Base-by-base conservation (phyloP, 179 eudicot species). In the Beta lomatogona region DNA sequence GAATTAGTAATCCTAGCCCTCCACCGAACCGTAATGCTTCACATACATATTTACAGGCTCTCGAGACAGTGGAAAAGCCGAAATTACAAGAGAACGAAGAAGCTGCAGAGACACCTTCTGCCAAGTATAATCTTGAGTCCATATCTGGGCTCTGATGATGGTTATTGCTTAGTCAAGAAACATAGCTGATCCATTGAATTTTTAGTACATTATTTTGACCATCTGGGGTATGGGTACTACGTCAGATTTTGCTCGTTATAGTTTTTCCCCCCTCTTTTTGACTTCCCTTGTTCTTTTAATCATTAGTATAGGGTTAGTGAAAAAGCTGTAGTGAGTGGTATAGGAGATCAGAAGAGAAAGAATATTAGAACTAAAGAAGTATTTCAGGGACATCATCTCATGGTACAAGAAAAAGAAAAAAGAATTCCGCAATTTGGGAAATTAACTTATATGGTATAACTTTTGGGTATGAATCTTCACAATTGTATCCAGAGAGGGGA, bases 71-170 rank as follows among this genome's bases (percentile, higher is more conserved):
- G 75, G 89, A 89, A 69, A 86, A 88, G 68, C 87, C 93, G 59
- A 86, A 77, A 28, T 58, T 70, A 63, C 86, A 46, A 36, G 84
- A 85, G 41, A 87, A 66, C 50, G 87, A 79, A 55, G 91, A 87
- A 52, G 85, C 82, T 78, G 90, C 85, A 71, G 80, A 86, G 81
- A 75, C 87, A 21, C 76, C 88, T 79, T 88, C 95, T 12, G 81
- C 91, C 82, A 86, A 85, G 76, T 95, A 91, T 89, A 90, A 91
- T 83, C 96, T 94, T 48, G 98, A 94, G 84, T 89, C 99, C 9
- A 92, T 95, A 64, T 91, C 94, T 50, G 99, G 99, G 67, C 97
- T 95, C 59, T 95, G 86, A 88, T 19, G 36, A 77, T 69, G 68
- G 71, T 57, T n/a, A 25, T 25, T 25, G 28, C 28, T 25, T 25